Base-by-base conservation (phyloP, 2,329 filamentous ascomycete genomes). In the Epichloe hybrida region DNA sequence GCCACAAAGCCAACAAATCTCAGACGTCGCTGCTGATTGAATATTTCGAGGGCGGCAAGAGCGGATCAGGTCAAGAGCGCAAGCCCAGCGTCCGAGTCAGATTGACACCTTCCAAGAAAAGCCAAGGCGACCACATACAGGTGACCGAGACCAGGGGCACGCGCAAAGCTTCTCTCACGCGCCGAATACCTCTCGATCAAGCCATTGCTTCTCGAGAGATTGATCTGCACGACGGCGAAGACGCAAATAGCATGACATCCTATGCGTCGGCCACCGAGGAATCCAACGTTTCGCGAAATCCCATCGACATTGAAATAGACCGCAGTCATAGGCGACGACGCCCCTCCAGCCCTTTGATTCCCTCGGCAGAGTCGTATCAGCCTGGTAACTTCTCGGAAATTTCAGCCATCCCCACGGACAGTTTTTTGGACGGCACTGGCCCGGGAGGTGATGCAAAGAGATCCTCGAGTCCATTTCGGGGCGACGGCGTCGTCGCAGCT, bases 11-110 rank as follows among this genome's bases (percentile, higher is more conserved):
- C 55, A 77, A 72, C 62, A 70, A 79, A 59, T 95, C 88, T 43
- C 89, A 95, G 71, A 95, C 90, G 38, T 94, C 88, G 51, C 75
- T 96, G 57, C 75, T 96, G 60, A 96, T 96, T 61, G 90, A 96
- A 70, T 95, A 95, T 68, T 96, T 94, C 62, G 90, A 95, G 69
- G 86, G 82, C 58, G 81, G 83, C 55, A 90, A 87, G 50, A 68
- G 74, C 52, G 72, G 73, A 56, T 64, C 69, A 41, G 74, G 74
- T 59, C 73, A 74, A 59, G 77, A 81, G 59, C 83, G 85, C 59
- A 83, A 86, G 59, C 89, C 90, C 12, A 95, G 88, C 64, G 88
- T 96, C 50, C 79, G 78, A 62, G 75, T 86, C 67, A 78, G 81
- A 69, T 77, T 95, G 55, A 94, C 88, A 13, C 90, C 90, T 15